A percentile compares a stretch with the other conserved stretches of the same genome.
phyloP scores from a whole-genome alignment of 306 rosid species.

The Quercus rubra region DNA sequence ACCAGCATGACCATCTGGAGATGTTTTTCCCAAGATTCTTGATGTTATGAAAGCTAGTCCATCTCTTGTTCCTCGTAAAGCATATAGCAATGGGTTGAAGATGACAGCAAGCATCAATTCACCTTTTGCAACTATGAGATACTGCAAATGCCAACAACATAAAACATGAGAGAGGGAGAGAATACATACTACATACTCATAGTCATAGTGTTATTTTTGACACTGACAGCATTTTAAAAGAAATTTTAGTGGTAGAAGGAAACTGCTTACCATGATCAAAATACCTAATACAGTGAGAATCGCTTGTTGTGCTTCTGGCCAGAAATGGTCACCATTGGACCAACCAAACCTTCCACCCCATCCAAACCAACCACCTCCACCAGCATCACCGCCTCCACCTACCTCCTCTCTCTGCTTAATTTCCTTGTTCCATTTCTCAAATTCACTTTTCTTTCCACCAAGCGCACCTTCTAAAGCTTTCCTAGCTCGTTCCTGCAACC shows the following conservation, averaged over 20 bases:
- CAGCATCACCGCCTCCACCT: conserved; percentile 70
- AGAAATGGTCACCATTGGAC: conserved; percentile 80
- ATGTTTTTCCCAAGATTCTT: conserved; percentile 42
- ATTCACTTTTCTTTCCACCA: conserved; percentile 87
- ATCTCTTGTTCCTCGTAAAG: conserved; percentile 77
- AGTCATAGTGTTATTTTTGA: background rate
- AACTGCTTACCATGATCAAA: conserved; percentile 53
- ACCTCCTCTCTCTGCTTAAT: conserved; percentile 83
- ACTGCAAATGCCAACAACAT: conserved; percentile 42
- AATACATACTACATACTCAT: background rate
- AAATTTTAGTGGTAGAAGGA: conserved; percentile 11
- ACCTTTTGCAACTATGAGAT: conserved; percentile 73
- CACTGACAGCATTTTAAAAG: background rate
- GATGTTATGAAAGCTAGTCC: conserved; percentile 56
- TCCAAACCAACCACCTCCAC: conserved; percentile 98
- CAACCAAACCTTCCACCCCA: conserved; percentile 86
- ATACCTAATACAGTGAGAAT: conserved; percentile 72
- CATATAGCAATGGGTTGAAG: conserved; percentile 75
- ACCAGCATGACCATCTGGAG: conserved; percentile 29
- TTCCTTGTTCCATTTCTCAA: conserved; percentile 84
- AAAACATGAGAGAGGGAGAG: background rate
- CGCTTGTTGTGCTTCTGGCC: conserved; percentile 86
- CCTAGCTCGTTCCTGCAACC: conserved; percentile 81
- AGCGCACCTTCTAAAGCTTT: conserved; percentile 95
- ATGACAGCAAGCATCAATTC: conserved; percentile 74